These are phyloP conservation scores for Dactylonectria estremocensis DNA, from an alignment of 2,329 filamentous ascomycete species.

Conservation along the genomic window DNA sequence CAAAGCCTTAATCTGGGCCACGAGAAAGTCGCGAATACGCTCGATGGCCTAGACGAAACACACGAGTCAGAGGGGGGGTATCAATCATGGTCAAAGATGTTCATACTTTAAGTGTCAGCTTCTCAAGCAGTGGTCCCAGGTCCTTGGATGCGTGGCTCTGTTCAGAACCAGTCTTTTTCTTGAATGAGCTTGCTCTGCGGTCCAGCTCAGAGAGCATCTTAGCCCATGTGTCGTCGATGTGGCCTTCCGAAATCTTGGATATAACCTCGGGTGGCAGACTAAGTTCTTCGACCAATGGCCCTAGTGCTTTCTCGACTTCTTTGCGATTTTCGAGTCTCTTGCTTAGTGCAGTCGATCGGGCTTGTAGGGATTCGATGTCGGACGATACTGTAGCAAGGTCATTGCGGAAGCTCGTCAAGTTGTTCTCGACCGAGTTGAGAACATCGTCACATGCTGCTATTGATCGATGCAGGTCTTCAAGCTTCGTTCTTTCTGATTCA, in stretches of 20 bases:
- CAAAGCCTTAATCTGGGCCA: conserved; percentile 93
- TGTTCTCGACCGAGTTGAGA: conserved; percentile 91
- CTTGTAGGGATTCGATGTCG: conserved; percentile 94
- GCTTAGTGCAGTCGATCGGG: conserved; percentile 86
- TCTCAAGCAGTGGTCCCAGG: conserved; percentile 86
- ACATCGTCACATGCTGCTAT: conserved; percentile 95
- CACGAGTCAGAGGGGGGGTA: conserved; percentile 25
- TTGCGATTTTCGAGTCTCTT: conserved; percentile 90
- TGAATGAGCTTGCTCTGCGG: conserved; percentile 80
- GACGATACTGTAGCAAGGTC: conserved; percentile 93
- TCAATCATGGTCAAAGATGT: not conserved
- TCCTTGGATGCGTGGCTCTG: conserved; percentile 85
- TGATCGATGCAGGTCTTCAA: conserved; percentile 91
- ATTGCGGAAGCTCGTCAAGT: conserved; percentile 92
- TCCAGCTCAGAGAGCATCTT: conserved; percentile 88
- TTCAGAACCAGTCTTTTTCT: conserved; percentile 73
- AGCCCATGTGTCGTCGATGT: conserved; percentile 91
- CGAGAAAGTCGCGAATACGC: conserved; percentile 93
- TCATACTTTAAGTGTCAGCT: conserved; percentile 83
- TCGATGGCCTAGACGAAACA: conserved; percentile 78
- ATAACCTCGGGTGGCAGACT: conserved; percentile 89
- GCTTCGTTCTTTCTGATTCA: conserved; percentile 85
- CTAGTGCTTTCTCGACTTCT: conserved; percentile 88
- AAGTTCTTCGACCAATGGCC: conserved; percentile 91
- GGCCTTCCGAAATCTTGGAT: conserved; percentile 87